Percentiles rank a stretch among this genome's conserved stretches.
phyloP scores from a whole-genome alignment of 192 early-diverging fungal species.

The Backusella psychrophila region DNA sequence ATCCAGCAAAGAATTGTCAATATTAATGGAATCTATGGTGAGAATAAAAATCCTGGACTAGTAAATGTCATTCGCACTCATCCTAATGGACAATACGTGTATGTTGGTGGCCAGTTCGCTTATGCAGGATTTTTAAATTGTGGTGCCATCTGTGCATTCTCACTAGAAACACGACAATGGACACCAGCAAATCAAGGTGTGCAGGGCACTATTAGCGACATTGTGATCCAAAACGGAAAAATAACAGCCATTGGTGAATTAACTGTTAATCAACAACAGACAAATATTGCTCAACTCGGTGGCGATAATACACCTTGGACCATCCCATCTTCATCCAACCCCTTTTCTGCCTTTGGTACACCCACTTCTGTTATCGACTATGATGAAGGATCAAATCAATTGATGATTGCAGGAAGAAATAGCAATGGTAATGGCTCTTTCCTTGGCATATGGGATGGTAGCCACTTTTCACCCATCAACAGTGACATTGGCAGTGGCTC shows the following conservation, averaged over 20 bases:
- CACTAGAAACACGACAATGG: constrained; percentile 27
- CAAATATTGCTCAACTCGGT: neutral
- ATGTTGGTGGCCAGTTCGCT: constrained; percentile 54
- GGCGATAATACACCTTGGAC: neutral
- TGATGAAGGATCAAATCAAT: neutral
- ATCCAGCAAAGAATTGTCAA: constrained; percentile 19
- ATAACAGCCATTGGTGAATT: constrained; percentile 1
- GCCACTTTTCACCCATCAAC: constrained; percentile 2
- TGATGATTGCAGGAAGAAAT: neutral
- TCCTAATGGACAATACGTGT: constrained; percentile 23
- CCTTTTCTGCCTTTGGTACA: neutral
- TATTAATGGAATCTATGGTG: constrained; percentile 27
- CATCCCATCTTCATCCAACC: neutral
- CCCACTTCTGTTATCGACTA: neutral
- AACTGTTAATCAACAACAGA: neutral
- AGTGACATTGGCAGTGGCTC: constrained; percentile 12
- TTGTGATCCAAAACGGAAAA: constrained; percentile 33
- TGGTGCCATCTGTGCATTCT: constrained; percentile 25
- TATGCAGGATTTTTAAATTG: constrained; percentile 42
- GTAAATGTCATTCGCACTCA: constrained; percentile 21
- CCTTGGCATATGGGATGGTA: constrained; percentile 13
- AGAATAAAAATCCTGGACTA: neutral
- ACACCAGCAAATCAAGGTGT: constrained; percentile 13
- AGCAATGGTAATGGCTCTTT: neutral
- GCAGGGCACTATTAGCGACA: constrained; percentile 34